phyloP scores from a whole-genome alignment of 2,329 filamentous ascomycete genomes.

The Botrytis medusae region DNA sequence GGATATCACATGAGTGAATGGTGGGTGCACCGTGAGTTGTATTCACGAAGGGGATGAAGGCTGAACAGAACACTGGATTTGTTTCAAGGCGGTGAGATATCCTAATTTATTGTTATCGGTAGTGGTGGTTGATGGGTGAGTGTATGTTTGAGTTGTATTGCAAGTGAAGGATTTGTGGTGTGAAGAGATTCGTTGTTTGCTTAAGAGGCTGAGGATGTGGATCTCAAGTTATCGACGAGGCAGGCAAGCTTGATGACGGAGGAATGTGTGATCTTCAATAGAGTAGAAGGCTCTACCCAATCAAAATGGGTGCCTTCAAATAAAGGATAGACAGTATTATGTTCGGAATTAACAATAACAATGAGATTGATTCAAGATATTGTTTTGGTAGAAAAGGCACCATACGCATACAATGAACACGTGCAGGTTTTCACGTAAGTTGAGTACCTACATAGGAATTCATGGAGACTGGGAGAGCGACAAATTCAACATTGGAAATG shows the following conservation, averaged over 20 bases:
- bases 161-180: constrained; percentile 6
- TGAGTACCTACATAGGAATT: not conserved
- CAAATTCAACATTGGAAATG: not conserved
- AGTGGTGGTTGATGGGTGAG: not conserved
- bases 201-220: constrained; percentile 13
- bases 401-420: not conserved
- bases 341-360: not conserved
- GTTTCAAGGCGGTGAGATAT: not conserved
- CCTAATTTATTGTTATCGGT: not conserved
- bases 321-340: not conserved
- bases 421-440: not conserved
- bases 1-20: constrained; percentile 16
- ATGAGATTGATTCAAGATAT: not conserved
- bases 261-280: not conserved
- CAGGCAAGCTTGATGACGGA: constrained; percentile 21
- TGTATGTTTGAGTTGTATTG: constrained; percentile 3
- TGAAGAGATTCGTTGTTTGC: constrained; percentile 13
- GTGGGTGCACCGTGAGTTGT: not conserved
- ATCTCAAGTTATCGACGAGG: constrained; percentile 7
- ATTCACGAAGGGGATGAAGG: constrained; percentile 1
- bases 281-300: not conserved
- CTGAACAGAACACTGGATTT: not conserved
- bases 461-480: not conserved
- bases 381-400: not conserved
- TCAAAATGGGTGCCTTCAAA: not conserved